These are phyloP conservation scores for Apiospora saccharicola DNA, from an alignment of 2,329 filamentous ascomycete species.

Conservation along the genomic window DNA sequence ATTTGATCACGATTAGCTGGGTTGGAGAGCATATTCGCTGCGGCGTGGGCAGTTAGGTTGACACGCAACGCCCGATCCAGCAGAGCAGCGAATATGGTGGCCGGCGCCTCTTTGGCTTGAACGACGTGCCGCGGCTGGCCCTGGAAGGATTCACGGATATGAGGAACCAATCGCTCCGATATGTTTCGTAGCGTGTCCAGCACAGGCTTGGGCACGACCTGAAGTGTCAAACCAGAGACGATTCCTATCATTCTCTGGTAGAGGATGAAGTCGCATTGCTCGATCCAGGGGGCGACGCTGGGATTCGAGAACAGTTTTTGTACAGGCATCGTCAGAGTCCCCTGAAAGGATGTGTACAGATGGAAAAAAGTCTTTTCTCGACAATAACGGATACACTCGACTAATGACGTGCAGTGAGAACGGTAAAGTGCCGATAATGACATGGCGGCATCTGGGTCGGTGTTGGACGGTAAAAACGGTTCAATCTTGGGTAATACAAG, in stretches of 20 bases:
- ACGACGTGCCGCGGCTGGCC: constrained; percentile 86
- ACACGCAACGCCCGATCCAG: constrained; percentile 88
- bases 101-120: constrained; percentile 85
- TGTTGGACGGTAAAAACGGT: constrained; percentile 79
- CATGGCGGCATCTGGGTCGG: constrained; percentile 86
- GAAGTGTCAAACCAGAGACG: constrained; percentile 84
- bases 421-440: constrained; percentile 88
- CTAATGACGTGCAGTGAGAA: constrained; percentile 92
- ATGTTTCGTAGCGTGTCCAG: constrained; percentile 88
- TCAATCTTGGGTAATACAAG: constrained; percentile 87
- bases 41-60: constrained; percentile 92
- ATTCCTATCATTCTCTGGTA: constrained; percentile 98
- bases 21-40: constrained; percentile 90
- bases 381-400: constrained; percentile 95
- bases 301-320: constrained; percentile 89
- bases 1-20: constrained; percentile 91
- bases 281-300: constrained; percentile 88
- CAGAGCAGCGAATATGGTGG: constrained; percentile 85
- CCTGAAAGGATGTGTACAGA: constrained; percentile 92
- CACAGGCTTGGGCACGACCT: constrained; percentile 88
- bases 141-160: constrained; percentile 86
- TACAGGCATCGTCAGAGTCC: constrained; percentile 94
- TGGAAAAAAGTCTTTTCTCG: constrained; percentile 97
- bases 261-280: constrained; percentile 92
- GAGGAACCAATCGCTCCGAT: constrained; percentile 78